These are phyloP conservation scores for Debaryomyces udenii DNA, from an alignment of 1,139 yeast genomes.

Conservation along the genomic window DNA sequence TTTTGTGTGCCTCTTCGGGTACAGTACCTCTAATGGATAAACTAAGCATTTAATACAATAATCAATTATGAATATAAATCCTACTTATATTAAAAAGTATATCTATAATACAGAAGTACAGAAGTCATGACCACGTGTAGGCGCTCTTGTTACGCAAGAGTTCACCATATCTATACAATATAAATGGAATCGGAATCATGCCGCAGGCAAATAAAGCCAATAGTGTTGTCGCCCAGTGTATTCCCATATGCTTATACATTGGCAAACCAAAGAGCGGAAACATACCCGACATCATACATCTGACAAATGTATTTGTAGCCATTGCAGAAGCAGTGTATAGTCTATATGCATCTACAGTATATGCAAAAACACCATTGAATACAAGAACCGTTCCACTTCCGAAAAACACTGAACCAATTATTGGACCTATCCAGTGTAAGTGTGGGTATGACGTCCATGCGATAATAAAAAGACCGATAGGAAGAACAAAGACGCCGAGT, in stretches of 20 bases:
- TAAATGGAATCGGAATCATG: constrained; percentile 42
- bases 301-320: constrained; percentile 42
- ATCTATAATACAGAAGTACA: no score
- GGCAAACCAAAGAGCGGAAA: constrained; percentile 43
- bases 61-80: no score
- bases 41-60: no score
- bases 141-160: constrained; percentile 28
- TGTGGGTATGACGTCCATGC: constrained; percentile 44
- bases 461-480: constrained; percentile 41
- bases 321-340: constrained; percentile 45
- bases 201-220: constrained; percentile 35
- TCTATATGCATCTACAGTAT: constrained; percentile 45
- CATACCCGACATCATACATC: constrained; percentile 41
- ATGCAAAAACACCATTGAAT: constrained; percentile 43
- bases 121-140: constrained; percentile 20
- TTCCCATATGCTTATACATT: constrained; percentile 39
- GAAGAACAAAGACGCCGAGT: constrained; percentile 38
- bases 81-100: no score
- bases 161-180: constrained; percentile 40
- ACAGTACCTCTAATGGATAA: no score
- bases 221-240: constrained; percentile 47
- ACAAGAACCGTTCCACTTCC: constrained; percentile 43
- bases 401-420: constrained; percentile 39
- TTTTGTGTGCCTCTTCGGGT: no score
- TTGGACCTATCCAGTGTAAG: constrained; percentile 46